Percentiles rank a stretch among this genome's conserved stretches.
Conservation (phyloP, 2,329 filamentous ascomycete species). For the Stagonosporopsis rhizophila region DNA sequence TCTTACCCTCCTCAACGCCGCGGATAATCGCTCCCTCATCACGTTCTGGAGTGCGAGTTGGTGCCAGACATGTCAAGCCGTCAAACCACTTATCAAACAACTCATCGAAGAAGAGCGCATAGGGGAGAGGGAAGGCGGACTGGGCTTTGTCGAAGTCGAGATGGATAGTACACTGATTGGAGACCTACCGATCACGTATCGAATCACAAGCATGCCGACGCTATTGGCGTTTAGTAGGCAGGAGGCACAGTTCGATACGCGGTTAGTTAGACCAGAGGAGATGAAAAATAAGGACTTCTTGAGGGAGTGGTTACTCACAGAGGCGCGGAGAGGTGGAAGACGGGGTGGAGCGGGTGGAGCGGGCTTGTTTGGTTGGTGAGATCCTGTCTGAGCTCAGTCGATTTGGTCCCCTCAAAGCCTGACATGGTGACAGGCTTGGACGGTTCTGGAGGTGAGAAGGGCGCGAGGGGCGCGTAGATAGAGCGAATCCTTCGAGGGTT, state of each 20-base stretch:
- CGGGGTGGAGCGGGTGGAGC: slow-evolving; percentile 56
- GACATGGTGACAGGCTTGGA: slow-evolving; percentile 13
- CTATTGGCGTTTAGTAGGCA: slow-evolving; percentile 58
- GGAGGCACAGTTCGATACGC: slow-evolving; percentile 58
- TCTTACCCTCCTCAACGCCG: slow-evolving; percentile 56
- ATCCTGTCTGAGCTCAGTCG: background rate
- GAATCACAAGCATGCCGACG: slow-evolving; percentile 58
- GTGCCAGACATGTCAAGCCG: slow-evolving; percentile 53
- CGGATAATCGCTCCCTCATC: slow-evolving; percentile 53
- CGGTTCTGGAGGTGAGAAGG: slow-evolving; percentile 10
- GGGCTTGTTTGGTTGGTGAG: slow-evolving; percentile 46
- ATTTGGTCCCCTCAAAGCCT: background rate
- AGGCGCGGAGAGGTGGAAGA: slow-evolving; percentile 55
- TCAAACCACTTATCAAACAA: slow-evolving; percentile 52
- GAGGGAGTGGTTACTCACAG: slow-evolving; percentile 56
- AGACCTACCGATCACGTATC: slow-evolving; percentile 51
- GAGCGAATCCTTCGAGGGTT: no score
- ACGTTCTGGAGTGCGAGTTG: slow-evolving; percentile 60
- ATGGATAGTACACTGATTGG: slow-evolving; percentile 56
- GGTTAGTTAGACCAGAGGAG: slow-evolving; percentile 52
- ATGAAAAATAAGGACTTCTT: slow-evolving; percentile 56
- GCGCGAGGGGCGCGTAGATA: background rate
- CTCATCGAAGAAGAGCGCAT: slow-evolving; percentile 54
- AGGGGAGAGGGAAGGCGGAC: slow-evolving; percentile 54
- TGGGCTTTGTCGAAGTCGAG: slow-evolving; percentile 58